Evolutionary conservation across 192 early-diverging fungal genomes (phyloP), one percentile per base, ranked within the genome.

Genomic region (Linderina pennispora): DNA sequence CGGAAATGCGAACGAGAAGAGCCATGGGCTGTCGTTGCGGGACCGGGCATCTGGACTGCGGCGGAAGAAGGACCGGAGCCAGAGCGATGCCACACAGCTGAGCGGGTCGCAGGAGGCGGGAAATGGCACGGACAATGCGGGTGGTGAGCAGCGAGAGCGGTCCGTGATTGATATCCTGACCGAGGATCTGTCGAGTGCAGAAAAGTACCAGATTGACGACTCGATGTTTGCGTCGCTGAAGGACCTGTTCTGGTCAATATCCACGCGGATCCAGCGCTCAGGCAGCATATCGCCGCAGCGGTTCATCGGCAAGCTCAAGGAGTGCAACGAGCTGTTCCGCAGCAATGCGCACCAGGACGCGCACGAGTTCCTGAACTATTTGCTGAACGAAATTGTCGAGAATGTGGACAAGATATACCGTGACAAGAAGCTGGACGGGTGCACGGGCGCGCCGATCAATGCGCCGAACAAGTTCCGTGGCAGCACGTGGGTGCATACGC

Each of bases 261-360:
- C 83, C 5, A 80, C 78, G 15, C 87, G 90, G 23, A 85, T 84
- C 40, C 92, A 91, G 58, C 80, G 83, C 53, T 84, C 84, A 0
- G 90, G 91, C 26, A 82, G 85, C 28, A 54, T 96, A 22, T 86
- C 84, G 24, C 94, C 97, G 4, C 77, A 81, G 41, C 70, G 80
- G 23, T 94, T 99, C 53, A 80, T 98, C 9, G 75, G 74, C 23
- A 94, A 90, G 55, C 79, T 99, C 23, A 94, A 93, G 56, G 87
- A 89, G 49, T 86, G 90, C 45, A 98, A 98, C 69, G 94, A 94
- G 60, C 59, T 94, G 15, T 99, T 98, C 55, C 80, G 89, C 36
- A 84, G 86, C 51, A 92, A 87, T 20, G 86, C 85, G 76, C 97
- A 99, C 59, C 97, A 99, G 62, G 97, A 99, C 63, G 95, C 94